phyloP scores from a whole-genome alignment of 2,329 filamentous ascomycete genomes.

The Remersonia thermophila region DNA sequence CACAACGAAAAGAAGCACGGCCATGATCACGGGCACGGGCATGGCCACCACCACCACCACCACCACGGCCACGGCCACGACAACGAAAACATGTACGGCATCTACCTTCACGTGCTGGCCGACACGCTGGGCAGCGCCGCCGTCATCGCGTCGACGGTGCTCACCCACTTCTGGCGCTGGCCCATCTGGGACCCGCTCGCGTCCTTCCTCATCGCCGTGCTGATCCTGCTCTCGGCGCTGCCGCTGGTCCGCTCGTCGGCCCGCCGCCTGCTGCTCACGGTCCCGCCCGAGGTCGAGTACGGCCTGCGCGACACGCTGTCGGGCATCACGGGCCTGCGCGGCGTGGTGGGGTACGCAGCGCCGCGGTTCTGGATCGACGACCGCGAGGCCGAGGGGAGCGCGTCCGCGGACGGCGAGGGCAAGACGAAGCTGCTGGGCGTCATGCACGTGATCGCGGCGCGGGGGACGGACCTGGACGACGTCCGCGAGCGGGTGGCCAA shows the following conservation, averaged over 20 bases:
- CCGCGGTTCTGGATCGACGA: conserved; percentile 93
- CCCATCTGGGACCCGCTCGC: conserved; percentile 89
- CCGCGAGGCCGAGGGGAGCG: conserved; percentile 28
- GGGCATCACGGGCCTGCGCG: conserved; percentile 68
- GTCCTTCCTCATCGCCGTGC: conserved; percentile 80
- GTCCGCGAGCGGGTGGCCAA: conserved; percentile 64
- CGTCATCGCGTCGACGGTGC: conserved; percentile 79
- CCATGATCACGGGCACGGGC: conserved; percentile 11
- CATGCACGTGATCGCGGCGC: conserved; percentile 71
- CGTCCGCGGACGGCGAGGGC: conserved; percentile 22
- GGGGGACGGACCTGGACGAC: conserved; percentile 64
- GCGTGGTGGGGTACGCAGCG: conserved; percentile 73
- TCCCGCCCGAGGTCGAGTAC: conserved; percentile 80
- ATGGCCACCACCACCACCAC: conserved; percentile 20
- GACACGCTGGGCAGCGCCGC: conserved; percentile 91
- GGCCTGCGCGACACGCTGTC: conserved; percentile 74
- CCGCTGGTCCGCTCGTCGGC: conserved; percentile 80
- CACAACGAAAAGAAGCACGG: conserved; percentile 19
- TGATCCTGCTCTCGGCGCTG: conserved; percentile 86
- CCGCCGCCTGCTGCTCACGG: conserved; percentile 67
- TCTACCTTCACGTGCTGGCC: conserved; percentile 88
- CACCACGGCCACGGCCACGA: conserved; percentile 46
- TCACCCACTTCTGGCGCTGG: conserved; percentile 84
- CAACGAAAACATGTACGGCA: conserved; percentile 96
- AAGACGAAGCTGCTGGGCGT: conserved; percentile 57